Conservation (phyloP, 495 filamentous ascomycete species). For the Penicillium robsamsonii region DNA sequence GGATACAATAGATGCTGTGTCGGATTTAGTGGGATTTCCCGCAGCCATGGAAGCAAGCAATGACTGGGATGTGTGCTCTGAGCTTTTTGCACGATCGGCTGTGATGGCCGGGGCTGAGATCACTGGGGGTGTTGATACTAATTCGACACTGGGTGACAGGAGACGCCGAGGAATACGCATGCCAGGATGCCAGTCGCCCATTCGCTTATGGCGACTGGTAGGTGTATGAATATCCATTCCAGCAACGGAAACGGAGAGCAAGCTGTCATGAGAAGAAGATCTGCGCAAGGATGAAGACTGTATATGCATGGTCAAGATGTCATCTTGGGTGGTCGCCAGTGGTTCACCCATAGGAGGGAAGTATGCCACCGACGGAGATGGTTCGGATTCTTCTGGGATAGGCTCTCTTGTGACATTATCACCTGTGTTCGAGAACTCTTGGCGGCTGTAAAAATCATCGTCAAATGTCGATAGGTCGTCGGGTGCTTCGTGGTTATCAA, state of each 20-base stretch:
- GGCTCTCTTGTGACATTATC: constrained; percentile 27
- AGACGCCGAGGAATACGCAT: constrained; percentile 38
- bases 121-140: constrained; percentile 41
- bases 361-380: constrained; percentile 18
- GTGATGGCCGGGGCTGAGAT: constrained; percentile 46
- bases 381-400: constrained; percentile 46
- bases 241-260: constrained; percentile 50
- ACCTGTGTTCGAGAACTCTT: constrained; percentile 8
- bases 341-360: constrained; percentile 7
- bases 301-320: constrained; percentile 18
- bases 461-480: constrained; percentile 19
- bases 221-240: constrained; percentile 53
- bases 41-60: constrained; percentile 44
- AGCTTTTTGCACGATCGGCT: constrained; percentile 33
- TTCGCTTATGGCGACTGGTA: constrained; percentile 34
- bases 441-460: constrained; percentile 25
- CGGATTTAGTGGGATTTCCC: constrained; percentile 16
- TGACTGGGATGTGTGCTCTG: constrained; percentile 32
- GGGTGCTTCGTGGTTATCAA: constrained; percentile 21
- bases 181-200: constrained; percentile 33
- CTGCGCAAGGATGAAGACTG: constrained; percentile 33
- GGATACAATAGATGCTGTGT: constrained; percentile 23
- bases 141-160: constrained; percentile 33
- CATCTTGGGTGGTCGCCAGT: constrained; percentile 5
- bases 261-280: constrained; percentile 49